Evolutionary conservation across 2,329 filamentous ascomycete species (phyloP).

Genomic region (Penicillium sp.): DNA sequence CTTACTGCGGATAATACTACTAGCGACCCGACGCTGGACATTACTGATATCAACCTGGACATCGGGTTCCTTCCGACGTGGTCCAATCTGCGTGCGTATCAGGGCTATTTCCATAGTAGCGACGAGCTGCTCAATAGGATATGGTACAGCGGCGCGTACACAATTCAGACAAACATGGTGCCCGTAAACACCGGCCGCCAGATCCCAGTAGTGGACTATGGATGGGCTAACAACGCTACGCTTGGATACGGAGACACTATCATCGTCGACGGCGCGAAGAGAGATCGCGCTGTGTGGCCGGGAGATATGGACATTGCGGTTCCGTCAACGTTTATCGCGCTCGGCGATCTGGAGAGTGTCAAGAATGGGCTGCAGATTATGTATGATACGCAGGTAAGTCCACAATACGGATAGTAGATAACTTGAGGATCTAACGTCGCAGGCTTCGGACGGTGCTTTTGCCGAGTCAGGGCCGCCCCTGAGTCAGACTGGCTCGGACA

Average conservation of each 20-base stretch:
- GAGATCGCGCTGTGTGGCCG: slow-evolving; percentile 43
- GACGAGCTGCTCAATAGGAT: slow-evolving; percentile 53
- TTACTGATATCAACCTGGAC: slow-evolving; percentile 41
- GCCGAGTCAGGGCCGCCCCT: slow-evolving; percentile 33
- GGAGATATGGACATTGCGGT: slow-evolving; percentile 52
- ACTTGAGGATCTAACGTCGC: background rate
- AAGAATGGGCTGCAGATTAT: slow-evolving; percentile 47
- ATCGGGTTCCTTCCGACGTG: slow-evolving; percentile 50
- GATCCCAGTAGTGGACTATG: slow-evolving; percentile 26
- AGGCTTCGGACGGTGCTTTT: slow-evolving; percentile 28
- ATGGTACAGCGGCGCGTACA: slow-evolving; percentile 56
- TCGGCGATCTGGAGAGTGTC: slow-evolving; percentile 45
- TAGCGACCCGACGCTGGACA: slow-evolving; percentile 25
- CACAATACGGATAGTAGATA: background rate
- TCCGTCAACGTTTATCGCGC: slow-evolving; percentile 40
- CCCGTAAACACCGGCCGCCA: slow-evolving; percentile 35
- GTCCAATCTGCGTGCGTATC: slow-evolving; percentile 50
- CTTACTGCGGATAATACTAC: slow-evolving; percentile 27
- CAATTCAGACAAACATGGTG: slow-evolving; percentile 46
- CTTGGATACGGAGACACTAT: slow-evolving; percentile 39
- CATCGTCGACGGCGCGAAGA: slow-evolving; percentile 43
- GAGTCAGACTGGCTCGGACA: slow-evolving; percentile 31
- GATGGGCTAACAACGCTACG: slow-evolving; percentile 40
- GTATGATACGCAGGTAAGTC: slow-evolving; percentile 40
- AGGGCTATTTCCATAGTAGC: slow-evolving; percentile 51